Evolutionary conservation across 1,139 yeast species (phyloP).

Genomic region (Geotrichum reessii): DNA sequence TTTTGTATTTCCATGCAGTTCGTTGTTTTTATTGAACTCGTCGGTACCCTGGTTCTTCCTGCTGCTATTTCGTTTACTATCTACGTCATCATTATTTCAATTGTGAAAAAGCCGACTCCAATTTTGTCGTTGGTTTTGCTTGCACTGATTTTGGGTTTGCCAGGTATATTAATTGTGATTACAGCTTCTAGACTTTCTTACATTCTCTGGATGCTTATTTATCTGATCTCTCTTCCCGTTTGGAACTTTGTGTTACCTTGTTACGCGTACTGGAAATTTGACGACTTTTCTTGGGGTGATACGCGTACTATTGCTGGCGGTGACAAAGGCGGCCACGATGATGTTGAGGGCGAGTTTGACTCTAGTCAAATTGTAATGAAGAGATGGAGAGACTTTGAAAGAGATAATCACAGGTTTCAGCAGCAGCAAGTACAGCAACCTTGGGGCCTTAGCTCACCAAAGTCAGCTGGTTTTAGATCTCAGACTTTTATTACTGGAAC

Average conservation of each 20-base stretch:
- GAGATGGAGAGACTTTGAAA: constrained; percentile 90
- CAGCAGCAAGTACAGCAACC: neutral
- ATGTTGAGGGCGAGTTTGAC: constrained; percentile 75
- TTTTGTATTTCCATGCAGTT: constrained; percentile 98
- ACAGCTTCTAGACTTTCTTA: constrained; percentile 79
- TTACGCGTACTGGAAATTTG: constrained; percentile 94
- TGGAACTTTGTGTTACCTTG: constrained; percentile 92
- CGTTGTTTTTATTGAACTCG: constrained; percentile 75
- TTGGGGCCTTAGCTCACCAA: constrained; percentile 1
- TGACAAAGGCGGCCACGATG: constrained; percentile 58
- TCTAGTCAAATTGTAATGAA: constrained; percentile 82
- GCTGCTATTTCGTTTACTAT: constrained; percentile 85
- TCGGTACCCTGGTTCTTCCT: constrained; percentile 89
- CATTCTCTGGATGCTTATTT: constrained; percentile 74
- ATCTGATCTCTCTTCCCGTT: constrained; percentile 76
- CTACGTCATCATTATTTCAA: constrained; percentile 72
- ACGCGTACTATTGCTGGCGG: constrained; percentile 82
- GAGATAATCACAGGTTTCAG: constrained; percentile 40
- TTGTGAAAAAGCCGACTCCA: constrained; percentile 79
- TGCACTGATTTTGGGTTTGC: constrained; percentile 81
- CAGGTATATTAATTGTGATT: constrained; percentile 79
- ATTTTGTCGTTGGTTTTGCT: constrained; percentile 70
- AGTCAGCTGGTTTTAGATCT: constrained; percentile 1
- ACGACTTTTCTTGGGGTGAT: constrained; percentile 98
- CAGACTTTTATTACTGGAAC: neutral